A percentile compares a stretch with the other conserved stretches of the same genome.
Evolutionary conservation across 352 stramenopile species (phyloP).

Genomic region (Phytopythium oedochilum): DNA sequence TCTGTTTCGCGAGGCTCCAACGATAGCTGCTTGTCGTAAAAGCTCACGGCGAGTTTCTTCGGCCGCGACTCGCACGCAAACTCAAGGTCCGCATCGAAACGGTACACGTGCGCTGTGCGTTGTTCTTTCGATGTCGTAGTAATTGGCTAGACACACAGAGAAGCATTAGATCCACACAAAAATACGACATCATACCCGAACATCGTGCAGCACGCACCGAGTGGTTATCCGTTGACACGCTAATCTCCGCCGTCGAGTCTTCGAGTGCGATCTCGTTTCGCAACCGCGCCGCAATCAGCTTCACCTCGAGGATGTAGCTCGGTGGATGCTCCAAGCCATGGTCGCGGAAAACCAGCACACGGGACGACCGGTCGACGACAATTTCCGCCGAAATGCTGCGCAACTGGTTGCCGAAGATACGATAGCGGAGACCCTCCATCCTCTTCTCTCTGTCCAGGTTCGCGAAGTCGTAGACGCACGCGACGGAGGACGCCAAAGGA

Average conservation of each 20-base stretch:
- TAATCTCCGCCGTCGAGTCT: conserved; percentile 52
- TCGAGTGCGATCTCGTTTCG: conserved; percentile 56
- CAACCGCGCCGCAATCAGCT: conserved; percentile 73
- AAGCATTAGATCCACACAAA: background rate
- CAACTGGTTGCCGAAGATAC: conserved; percentile 65
- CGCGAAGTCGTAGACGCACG: conserved; percentile 81
- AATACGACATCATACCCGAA: too few species aligned
- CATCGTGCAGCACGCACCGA: too few species aligned
- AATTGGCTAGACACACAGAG: background rate
- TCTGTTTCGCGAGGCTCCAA: conserved; percentile 23
- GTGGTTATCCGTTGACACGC: conserved; percentile 66
- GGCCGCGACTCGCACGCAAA: conserved; percentile 63
- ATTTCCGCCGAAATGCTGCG: conserved; percentile 71
- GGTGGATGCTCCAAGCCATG: conserved; percentile 45
- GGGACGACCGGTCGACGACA: conserved; percentile 69
- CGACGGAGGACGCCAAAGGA: conserved; percentile 48
- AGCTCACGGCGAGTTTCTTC: conserved; percentile 61
- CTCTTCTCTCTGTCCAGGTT: conserved; percentile 76
- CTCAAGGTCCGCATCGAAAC: conserved; percentile 74
- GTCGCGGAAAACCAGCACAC: conserved; percentile 76
- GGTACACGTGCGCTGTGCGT: conserved; percentile 77
- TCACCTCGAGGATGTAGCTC: conserved; percentile 79
- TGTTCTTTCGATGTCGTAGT: conserved; percentile 62
- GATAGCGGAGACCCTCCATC: conserved; percentile 64
- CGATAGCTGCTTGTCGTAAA: conserved; percentile 55